These are phyloP conservation scores for Leccinum subgranulosum DNA, from an alignment of 768 basidiomycete species.

Conservation along the genomic window DNA sequence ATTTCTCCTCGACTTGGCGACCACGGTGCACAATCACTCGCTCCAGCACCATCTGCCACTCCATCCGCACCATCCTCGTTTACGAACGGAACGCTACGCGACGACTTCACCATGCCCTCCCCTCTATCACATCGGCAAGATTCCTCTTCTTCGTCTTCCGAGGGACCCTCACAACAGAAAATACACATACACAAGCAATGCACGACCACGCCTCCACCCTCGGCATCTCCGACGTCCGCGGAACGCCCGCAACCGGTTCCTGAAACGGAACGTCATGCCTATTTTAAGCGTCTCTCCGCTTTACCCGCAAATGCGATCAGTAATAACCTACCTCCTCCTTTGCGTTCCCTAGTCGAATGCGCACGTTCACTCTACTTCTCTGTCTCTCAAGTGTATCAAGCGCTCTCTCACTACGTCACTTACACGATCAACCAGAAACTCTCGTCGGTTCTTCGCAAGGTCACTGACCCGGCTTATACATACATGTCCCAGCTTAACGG, in stretches of 20 bases:
- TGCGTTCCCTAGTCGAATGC: slow-evolving; percentile 77
- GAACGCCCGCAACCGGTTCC: slow-evolving; percentile 42
- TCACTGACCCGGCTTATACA: slow-evolving; percentile 78
- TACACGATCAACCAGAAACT: slow-evolving; percentile 82
- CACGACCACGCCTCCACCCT: slow-evolving; percentile 31
- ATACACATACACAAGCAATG: slow-evolving; percentile 21
- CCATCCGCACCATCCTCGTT: slow-evolving; percentile 9
- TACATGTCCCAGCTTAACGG: slow-evolving; percentile 84
- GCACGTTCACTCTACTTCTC: slow-evolving; percentile 91
- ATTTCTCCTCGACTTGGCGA: slow-evolving; percentile 41
- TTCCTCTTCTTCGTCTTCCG: slow-evolving; percentile 39
- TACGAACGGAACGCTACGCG: slow-evolving; percentile 13
- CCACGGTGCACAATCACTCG: slow-evolving; percentile 25
- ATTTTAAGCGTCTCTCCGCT: slow-evolving; percentile 89
- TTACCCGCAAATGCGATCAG: slow-evolving; percentile 59
- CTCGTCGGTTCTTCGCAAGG: slow-evolving; percentile 74
- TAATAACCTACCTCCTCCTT: slow-evolving; percentile 63
- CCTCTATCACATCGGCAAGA: slow-evolving; percentile 46
- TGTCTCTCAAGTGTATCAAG: slow-evolving; percentile 86
- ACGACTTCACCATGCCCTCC: slow-evolving; percentile 37
- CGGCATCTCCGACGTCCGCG: slow-evolving; percentile 38
- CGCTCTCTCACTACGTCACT: slow-evolving; percentile 82
- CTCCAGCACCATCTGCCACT: slow-evolving; percentile 14
- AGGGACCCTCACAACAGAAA: slow-evolving; percentile 23
- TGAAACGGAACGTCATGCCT: slow-evolving; percentile 82